phyloP scores from a whole-genome alignment of 371 early-diverging fungal species.

The Synchytrium microbalum region DNA sequence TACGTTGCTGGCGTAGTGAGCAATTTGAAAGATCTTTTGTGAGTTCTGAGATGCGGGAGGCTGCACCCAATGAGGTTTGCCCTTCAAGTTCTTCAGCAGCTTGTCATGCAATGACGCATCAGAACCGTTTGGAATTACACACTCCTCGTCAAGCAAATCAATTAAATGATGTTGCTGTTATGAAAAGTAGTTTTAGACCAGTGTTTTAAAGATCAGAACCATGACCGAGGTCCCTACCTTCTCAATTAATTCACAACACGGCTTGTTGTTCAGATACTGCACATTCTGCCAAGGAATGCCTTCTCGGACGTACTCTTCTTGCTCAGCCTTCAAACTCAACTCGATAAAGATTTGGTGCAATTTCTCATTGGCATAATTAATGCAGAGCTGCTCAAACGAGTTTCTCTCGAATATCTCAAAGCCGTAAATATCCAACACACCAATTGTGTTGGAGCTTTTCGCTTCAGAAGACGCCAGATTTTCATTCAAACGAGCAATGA shows the following conservation, averaged over 20 bases:
- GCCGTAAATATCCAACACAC: constrained; percentile 31
- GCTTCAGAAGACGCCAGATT: constrained; percentile 58
- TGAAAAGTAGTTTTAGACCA: constrained; percentile 2
- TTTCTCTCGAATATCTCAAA: constrained; percentile 21
- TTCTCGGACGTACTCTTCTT: constrained; percentile 41
- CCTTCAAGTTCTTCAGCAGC: constrained; percentile 7
- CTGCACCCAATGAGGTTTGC: constrained; percentile 25
- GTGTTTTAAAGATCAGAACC: not conserved
- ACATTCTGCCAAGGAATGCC: constrained; percentile 37
- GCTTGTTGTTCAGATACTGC: constrained; percentile 40
- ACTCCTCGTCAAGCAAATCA: constrained; percentile 39
- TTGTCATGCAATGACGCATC: constrained; percentile 12
- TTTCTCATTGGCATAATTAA: constrained; percentile 78
- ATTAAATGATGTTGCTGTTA: constrained; percentile 39
- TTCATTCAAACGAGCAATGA: constrained; percentile 79
- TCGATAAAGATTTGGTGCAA: constrained; percentile 66
- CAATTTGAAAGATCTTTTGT: constrained; percentile 55
- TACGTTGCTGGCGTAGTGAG: constrained; percentile 69
- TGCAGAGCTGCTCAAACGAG: constrained; percentile 65
- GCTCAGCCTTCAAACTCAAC: constrained; percentile 20
- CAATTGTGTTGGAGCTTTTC: constrained; percentile 27
- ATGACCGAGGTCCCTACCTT: constrained; percentile 10
- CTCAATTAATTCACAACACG: constrained; percentile 8
- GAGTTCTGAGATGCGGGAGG: constrained; percentile 2
- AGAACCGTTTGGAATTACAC: constrained; percentile 1